phyloP scores from a whole-genome alignment of 257 asterid species.

The Nicotiana tomentosiformis region DNA sequence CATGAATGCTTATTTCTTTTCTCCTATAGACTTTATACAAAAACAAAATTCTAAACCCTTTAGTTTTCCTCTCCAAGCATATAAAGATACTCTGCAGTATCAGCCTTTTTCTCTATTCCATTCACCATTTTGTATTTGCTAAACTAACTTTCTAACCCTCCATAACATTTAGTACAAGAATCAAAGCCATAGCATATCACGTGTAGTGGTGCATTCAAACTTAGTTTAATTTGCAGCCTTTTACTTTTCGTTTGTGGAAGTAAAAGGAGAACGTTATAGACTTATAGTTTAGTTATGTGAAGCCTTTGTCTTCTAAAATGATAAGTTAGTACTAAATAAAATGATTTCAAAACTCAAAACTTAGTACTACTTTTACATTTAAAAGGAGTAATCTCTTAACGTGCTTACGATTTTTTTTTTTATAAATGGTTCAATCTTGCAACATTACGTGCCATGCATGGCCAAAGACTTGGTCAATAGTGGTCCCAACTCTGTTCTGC shows the following conservation, averaged over 20 bases:
- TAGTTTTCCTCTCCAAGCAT: slow-evolving; percentile 4
- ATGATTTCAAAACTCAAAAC: too few species aligned
- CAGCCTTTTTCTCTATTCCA: slow-evolving; percentile 5
- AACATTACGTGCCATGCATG: background rate
- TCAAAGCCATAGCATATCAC: slow-evolving; percentile 14
- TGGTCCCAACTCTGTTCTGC: background rate
- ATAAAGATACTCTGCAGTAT: background rate
- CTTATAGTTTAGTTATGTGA: background rate
- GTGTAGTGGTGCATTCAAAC: slow-evolving; percentile 22
- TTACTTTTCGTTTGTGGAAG: slow-evolving; percentile 22
- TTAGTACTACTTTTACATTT: too few species aligned
- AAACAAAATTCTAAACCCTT: slow-evolving; percentile 18
- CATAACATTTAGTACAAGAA: slow-evolving; percentile 6
- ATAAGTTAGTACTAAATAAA: too few species aligned
- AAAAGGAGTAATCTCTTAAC: background rate
- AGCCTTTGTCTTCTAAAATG: background rate
- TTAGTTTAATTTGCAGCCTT: slow-evolving; percentile 20
- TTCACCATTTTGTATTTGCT: background rate
- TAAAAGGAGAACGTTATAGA: background rate
- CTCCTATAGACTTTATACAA: slow-evolving; percentile 14
- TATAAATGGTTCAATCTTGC: background rate
- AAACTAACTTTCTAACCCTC: background rate
- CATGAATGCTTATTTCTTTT: background rate
- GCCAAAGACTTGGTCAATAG: background rate
- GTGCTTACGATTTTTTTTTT: background rate